phyloP scores from a whole-genome alignment of 2,329 filamentous ascomycete species.

The Aspergillus unguis region DNA sequence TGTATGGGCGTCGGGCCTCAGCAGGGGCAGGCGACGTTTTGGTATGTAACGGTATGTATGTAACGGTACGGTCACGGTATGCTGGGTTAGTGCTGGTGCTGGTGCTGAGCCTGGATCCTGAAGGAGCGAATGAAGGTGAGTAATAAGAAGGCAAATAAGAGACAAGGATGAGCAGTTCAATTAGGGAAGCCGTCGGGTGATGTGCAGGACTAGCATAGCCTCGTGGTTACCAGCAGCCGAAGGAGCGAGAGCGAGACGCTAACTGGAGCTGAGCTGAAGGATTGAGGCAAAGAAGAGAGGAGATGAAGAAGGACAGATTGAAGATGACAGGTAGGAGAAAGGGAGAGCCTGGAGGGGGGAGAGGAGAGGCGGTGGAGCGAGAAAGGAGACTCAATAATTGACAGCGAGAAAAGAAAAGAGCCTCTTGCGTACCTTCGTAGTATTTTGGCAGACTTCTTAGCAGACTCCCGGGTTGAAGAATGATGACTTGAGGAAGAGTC shows the following conservation, averaged over 20 bases:
- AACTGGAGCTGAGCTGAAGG: slow-evolving; percentile 1
- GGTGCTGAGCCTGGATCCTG: not conserved
- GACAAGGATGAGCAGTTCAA: slow-evolving; percentile 19
- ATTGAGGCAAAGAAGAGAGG: slow-evolving; percentile 12
- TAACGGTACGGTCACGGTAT: slow-evolving; percentile 8
- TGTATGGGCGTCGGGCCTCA: slow-evolving; percentile 22
- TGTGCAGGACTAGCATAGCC: slow-evolving; percentile 33
- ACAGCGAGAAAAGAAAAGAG: slow-evolving; percentile 11
- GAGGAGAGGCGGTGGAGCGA: slow-evolving; percentile 17
- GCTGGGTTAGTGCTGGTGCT: too few relatives aligned
- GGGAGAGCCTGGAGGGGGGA: slow-evolving; percentile 11
- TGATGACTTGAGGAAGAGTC: too few relatives aligned
- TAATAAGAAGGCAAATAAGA: slow-evolving; percentile 8
- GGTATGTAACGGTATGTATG: slow-evolving; percentile 14
- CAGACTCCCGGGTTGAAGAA: too few relatives aligned
- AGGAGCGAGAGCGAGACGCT: slow-evolving; percentile 15
- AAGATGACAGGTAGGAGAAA: slow-evolving; percentile 12
- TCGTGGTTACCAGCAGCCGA: slow-evolving; percentile 26
- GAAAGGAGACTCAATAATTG: slow-evolving; percentile 17
- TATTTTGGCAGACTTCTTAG: too few relatives aligned
- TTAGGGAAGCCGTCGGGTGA: slow-evolving; percentile 30
- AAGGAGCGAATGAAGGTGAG: slow-evolving; percentile 15
- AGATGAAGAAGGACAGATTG: slow-evolving; percentile 4
- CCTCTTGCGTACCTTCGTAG: too few relatives aligned
- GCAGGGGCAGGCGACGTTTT: slow-evolving; percentile 14